A percentile compares a stretch with the other conserved stretches of the same genome.
Evolutionary conservation across 257 asterid species (phyloP).

Genomic region (Paulownia fortunei): DNA sequence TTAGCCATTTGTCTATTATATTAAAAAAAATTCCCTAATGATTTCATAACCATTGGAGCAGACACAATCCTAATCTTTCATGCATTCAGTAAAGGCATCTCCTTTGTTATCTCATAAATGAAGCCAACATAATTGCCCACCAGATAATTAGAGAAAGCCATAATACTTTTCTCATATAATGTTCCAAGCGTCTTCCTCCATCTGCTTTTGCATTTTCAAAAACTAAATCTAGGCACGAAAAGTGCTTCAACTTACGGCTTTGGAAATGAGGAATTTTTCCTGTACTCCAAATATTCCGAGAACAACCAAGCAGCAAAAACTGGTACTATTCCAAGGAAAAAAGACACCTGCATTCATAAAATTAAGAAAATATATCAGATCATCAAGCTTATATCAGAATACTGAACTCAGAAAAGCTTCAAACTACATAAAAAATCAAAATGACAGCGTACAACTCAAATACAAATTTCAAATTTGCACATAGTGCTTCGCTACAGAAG

Average conservation of each 20-base stretch:
- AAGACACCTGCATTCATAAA: slow-evolving; percentile 64
- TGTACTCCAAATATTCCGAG: slow-evolving; percentile 77
- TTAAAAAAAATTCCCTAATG: neutral
- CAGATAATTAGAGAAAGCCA: neutral
- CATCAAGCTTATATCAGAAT: slow-evolving; percentile 5
- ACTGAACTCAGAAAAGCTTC: neutral
- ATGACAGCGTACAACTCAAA: neutral
- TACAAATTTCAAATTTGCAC: neutral
- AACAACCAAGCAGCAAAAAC: slow-evolving; percentile 81
- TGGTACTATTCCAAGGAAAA: slow-evolving; percentile 76
- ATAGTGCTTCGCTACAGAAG: neutral
- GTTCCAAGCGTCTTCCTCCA: slow-evolving; percentile 14
- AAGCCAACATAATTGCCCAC: neutral
- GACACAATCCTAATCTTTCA: neutral
- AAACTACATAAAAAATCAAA: neutral
- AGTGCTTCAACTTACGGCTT: slow-evolving; percentile 31
- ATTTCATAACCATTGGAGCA: neutral
- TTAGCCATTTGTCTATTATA: neutral
- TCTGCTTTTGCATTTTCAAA: neutral
- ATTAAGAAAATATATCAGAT: slow-evolving; percentile 16
- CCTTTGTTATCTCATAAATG: neutral
- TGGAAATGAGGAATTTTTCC: slow-evolving; percentile 44
- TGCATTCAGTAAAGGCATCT: slow-evolving; percentile 11
- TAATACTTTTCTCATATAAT: neutral
- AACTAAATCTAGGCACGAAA: neutral